These are phyloP conservation scores for Inga oerstediana DNA, from an alignment of 306 rosid genomes.

Conservation along the genomic window DNA sequence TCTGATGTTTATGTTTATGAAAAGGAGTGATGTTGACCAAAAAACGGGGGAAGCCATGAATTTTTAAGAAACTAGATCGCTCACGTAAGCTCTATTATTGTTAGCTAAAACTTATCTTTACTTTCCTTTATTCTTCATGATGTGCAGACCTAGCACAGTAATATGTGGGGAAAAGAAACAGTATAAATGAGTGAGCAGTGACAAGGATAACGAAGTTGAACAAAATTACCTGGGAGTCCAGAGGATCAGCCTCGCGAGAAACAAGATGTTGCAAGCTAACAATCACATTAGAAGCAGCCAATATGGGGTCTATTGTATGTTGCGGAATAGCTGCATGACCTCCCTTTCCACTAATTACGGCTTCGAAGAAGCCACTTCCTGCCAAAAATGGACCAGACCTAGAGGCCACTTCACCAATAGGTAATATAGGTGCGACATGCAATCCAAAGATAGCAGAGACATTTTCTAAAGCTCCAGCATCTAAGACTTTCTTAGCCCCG, in stretches of 20 bases:
- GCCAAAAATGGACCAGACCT: slow-evolving; percentile 74
- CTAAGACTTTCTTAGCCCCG: slow-evolving; percentile 79
- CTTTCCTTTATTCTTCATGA: slow-evolving; percentile 16
- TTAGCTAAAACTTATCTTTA: neutral
- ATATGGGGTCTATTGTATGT: slow-evolving; percentile 80
- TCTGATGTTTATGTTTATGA: neutral
- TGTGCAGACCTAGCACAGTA: neutral
- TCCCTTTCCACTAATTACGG: slow-evolving; percentile 79
- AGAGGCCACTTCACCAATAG: slow-evolving; percentile 65
- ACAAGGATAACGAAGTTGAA: slow-evolving; percentile 11
- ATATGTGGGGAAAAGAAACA: neutral
- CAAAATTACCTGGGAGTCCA: slow-evolving; percentile 74
- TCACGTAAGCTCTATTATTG: neutral
- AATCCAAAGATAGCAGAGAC: slow-evolving; percentile 76
- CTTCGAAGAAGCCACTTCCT: slow-evolving; percentile 77
- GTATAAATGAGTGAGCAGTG: neutral
- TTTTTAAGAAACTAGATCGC: neutral
- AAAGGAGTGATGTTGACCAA: neutral
- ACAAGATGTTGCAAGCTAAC: slow-evolving; percentile 85
- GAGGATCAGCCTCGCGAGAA: slow-evolving; percentile 86
- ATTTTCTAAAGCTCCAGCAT: slow-evolving; percentile 61
- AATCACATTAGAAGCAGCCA: slow-evolving; percentile 78
- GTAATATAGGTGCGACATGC: slow-evolving; percentile 39
- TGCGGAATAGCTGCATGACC: slow-evolving; percentile 95
- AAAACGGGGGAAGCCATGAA: slow-evolving; percentile 7